Base-by-base conservation (phyloP, 2,329 filamentous ascomycete species). In the Trichoderma koningiopsis region DNA sequence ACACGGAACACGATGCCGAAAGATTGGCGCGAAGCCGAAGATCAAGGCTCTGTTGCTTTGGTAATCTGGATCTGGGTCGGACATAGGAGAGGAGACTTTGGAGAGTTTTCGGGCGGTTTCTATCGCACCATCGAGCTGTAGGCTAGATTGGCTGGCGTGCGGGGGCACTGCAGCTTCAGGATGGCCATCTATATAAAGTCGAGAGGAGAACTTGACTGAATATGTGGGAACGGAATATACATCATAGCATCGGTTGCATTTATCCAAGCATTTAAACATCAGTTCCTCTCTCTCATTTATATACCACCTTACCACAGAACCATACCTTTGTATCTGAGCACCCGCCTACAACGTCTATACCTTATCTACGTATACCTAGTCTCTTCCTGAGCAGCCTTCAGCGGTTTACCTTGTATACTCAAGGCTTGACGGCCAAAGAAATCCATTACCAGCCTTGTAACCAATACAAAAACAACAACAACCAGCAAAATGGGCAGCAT, bases 401-500 rank as follows among this genome's bases (percentile, higher is more conserved):
- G 47, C 47, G 5, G 13, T 49, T 13, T 10, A 5, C 7, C 13
- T 7, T 49, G 1, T 13, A 49, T 24, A 49, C 5, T 3, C 43
- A 13, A 6, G n/a, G 6, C 43, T 24, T 3, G 4, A 13, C n/a
- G 2, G 24, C 7, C 47, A 24, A 4, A 24, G 10, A 13, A 13
- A 13, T 4, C 19, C 40, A 43, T n/a, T 10, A 24, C 22, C 47
- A 4, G 8, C 3, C 47, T 24, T 49, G 1, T 13, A 49, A 49
- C 22, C 47, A 24, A 13, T 13, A 24, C 3, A 49, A 22, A 3
- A 49, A 24, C 43, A 5, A 24, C 3, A 27, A 49, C 47, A 37
- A 37, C 61, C 57, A n/a, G 19, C 64, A 55, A 53, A 7, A 68
- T 68, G 66, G 66, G 57, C 66, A 68, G 66, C 68, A 56, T 73